Base-by-base conservation (phyloP, 179 eudicot species). In the Patellifolia procumbens region DNA sequence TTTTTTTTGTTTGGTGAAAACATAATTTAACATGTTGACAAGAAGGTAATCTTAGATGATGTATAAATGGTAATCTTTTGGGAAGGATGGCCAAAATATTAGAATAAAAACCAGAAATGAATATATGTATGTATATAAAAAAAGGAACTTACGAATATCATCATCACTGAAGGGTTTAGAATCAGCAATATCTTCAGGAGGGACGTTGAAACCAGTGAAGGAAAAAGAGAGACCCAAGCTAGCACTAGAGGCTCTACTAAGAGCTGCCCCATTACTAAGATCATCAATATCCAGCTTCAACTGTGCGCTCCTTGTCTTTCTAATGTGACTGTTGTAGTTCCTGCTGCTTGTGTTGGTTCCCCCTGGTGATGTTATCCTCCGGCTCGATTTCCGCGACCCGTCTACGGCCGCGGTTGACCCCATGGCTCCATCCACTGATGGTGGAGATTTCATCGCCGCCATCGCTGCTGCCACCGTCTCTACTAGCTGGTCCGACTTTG, bases 211-310 rank as follows among this genome's bases (percentile, higher is more conserved):
- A 60, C 96, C 98, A 35, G 97, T 92, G 85, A 92, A 89, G n/a
- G 98, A 88, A 82, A 94, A 94, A 0, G 98, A 94, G 48, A 94
- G 78, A 9, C 98, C 98, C 60, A 94, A 73, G 79, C 98, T 94
- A 10, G 97, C 98, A 56, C 97, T 92, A 0, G 98, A 94, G 10
- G 98, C 98, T 39, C 98, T 77, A 83, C 98, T 94, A 26, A 94
- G 77, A 8, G 96, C 96, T 0, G 97, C 98, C 28, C 97, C 96
- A 56, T 93, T 88, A 83, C 85, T 81, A 15, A 93, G 82, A 10
- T 94, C 95, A 19, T 92, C 94, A 0, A 84, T 3, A 22, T 87
- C 93, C 8, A 89, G 64, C 76, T 88, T 89, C 73, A 92, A 43
- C 48, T 94, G 98, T 7, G 97, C 97, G 53, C 97, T 92, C 31